A percentile compares a stretch with the other conserved stretches of the same genome.
phyloP scores from a whole-genome alignment of 2,329 filamentous ascomycete species.

The Raffaelea albimanens region DNA sequence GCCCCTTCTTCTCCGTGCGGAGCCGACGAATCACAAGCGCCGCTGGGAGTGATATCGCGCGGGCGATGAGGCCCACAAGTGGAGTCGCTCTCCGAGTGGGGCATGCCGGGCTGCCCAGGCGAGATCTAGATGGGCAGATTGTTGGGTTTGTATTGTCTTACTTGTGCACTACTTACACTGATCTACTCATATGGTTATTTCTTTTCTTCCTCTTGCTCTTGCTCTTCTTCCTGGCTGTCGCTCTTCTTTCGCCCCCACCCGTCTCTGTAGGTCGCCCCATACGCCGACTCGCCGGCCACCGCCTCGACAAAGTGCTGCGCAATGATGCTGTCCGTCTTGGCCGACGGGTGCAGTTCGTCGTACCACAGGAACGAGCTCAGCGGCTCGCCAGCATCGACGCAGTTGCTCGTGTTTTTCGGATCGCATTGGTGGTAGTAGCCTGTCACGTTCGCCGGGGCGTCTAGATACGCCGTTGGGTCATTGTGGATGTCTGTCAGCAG shows the following conservation, averaged over 20 bases:
- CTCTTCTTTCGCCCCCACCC: neutral
- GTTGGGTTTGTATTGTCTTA: too few species aligned
- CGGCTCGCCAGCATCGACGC: conserved; percentile 27
- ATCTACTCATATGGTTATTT: too few species aligned
- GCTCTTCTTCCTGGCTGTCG: neutral
- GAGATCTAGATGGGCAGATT: too few species aligned
- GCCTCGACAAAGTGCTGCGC: neutral
- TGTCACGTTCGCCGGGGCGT: conserved; percentile 52
- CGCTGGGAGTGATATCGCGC: too few species aligned
- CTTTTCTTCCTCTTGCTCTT: conserved; percentile 12
- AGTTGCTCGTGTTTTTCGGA: conserved; percentile 19
- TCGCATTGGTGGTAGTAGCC: conserved; percentile 48
- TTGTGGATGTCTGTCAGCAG: conserved; percentile 57
- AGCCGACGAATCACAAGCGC: too few species aligned
- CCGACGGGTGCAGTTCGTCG: conserved; percentile 64
- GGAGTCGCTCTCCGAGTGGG: too few species aligned
- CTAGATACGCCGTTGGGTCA: conserved; percentile 51
- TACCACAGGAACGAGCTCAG: conserved; percentile 60
- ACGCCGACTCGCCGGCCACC: too few species aligned
- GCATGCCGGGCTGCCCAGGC: too few species aligned
- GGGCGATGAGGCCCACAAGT: too few species aligned
- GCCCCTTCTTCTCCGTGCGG: too few species aligned
- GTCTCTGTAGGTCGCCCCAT: neutral
- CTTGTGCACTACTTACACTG: too few species aligned
- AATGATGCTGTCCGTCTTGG: conserved; percentile 34